Evolutionary conservation across 2,329 filamentous ascomycete genomes (phyloP).

Genomic region (Dryadomyces quercivorus): DNA sequence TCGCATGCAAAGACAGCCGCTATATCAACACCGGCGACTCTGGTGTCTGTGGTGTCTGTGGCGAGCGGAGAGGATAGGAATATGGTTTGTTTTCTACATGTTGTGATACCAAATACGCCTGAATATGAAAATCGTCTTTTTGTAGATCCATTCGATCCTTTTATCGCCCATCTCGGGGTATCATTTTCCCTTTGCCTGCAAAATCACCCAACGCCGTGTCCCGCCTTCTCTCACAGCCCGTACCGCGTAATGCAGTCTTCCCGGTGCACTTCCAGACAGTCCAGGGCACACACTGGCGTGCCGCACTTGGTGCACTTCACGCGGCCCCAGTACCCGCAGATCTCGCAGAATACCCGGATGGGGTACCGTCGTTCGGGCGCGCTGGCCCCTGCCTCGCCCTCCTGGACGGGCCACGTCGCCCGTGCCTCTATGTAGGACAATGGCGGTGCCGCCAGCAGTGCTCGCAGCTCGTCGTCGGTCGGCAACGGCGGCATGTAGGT

Average conservation of each 20-base stretch:
- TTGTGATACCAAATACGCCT: too few species aligned
- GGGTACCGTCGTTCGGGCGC: conserved; percentile 41
- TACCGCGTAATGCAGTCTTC: conserved; percentile 60
- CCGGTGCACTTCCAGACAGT: conserved; percentile 60
- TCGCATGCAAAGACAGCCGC: conserved; percentile 37
- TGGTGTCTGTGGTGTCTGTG: conserved; percentile 60
- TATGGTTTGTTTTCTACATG: not conserved
- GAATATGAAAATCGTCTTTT: too few species aligned
- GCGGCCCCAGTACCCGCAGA: conserved; percentile 73
- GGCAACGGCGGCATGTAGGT: conserved; percentile 47
- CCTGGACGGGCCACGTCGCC: conserved; percentile 4
- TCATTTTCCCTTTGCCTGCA: not conserved
- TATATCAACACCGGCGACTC: conserved; percentile 62
- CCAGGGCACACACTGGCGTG: conserved; percentile 63
- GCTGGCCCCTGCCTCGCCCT: conserved; percentile 13
- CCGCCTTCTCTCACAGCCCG: conserved; percentile 24
- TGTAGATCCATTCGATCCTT: not conserved
- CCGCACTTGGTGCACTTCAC: conserved; percentile 69
- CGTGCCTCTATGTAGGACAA: conserved; percentile 52
- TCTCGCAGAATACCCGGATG: conserved; percentile 57
- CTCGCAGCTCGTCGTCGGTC: conserved; percentile 48
- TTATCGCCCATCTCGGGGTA: not conserved
- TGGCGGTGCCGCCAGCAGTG: conserved; percentile 50
- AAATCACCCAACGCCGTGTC: not conserved
- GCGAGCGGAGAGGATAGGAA: conserved; percentile 18